Conservation (phyloP, 106 monocot genomes). For the Acorus gramineus region DNA sequence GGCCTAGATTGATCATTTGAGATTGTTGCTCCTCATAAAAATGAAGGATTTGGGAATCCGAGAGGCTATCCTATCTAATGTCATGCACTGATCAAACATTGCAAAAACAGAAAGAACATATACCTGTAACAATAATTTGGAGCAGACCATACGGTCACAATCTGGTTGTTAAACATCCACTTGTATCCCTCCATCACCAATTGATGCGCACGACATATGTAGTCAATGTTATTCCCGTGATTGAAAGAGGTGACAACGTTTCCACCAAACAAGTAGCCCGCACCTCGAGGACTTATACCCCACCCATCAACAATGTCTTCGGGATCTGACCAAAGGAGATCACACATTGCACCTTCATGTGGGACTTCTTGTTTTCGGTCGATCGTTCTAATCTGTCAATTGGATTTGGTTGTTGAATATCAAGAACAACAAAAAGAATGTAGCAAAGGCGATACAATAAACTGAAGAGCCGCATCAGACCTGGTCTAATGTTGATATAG, state of each 20-base stretch:
- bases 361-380: conserved; percentile 99
- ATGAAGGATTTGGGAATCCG: too few species aligned
- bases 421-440: neutral
- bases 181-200: conserved; percentile 99
- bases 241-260: conserved; percentile 80
- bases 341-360: conserved; percentile 99
- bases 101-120: too few species aligned
- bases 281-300: conserved; percentile 95
- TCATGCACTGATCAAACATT: too few species aligned
- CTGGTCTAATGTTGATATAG: conserved; percentile 82
- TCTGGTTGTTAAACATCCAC: conserved; percentile 98
- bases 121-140: conserved; percentile 98
- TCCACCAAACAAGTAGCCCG: conserved; percentile 88
- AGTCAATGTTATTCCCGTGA: conserved; percentile 83
- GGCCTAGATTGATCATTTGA: too few species aligned
- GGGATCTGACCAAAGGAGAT: conserved; percentile 97
- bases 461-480: conserved; percentile 14
- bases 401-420: neutral
- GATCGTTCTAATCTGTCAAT: conserved; percentile 80
- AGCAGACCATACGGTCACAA: conserved; percentile 99
- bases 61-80: too few species aligned
- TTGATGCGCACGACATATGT: conserved; percentile 98
- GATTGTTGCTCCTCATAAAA: too few species aligned
- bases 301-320: conserved; percentile 94
- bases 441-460: conserved; percentile 7